These are phyloP conservation scores for Cinnamomum chago DNA, from an alignment of 164 flowering plant species.

Conservation along the genomic window DNA sequence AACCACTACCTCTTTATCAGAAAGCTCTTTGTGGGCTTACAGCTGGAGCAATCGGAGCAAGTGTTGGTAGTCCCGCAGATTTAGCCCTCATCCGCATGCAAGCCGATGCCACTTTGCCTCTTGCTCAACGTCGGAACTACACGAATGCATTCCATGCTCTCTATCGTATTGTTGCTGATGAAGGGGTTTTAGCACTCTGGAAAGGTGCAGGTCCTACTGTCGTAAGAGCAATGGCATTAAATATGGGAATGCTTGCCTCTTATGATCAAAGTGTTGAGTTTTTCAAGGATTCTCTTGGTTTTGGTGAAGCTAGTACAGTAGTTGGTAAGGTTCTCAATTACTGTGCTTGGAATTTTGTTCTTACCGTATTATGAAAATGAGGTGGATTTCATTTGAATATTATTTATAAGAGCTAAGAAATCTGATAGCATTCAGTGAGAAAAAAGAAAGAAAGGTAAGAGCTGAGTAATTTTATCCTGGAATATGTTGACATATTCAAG, in stretches of 20 bases:
- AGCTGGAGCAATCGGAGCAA: constrained; percentile 96
- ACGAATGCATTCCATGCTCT: constrained; percentile 92
- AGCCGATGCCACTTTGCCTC: constrained; percentile 91
- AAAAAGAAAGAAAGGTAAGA: no score
- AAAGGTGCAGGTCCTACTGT: constrained; percentile 98
- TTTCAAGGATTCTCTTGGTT: constrained; percentile 68
- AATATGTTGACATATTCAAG: no score
- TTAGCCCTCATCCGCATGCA: constrained; percentile 96
- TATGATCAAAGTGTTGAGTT: constrained; percentile 93
- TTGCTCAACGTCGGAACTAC: constrained; percentile 79
- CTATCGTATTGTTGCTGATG: constrained; percentile 69
- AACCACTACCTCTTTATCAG: constrained; percentile 91
- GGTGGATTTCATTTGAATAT: no score
- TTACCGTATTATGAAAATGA: no score
- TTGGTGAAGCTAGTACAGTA: constrained; percentile 72
- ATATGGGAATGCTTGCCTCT: constrained; percentile 98
- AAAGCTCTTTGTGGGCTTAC: constrained; percentile 96
- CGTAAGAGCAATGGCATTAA: constrained; percentile 96
- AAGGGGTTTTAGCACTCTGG: constrained; percentile 93
- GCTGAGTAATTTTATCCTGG: no score
- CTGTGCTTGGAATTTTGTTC: background rate
- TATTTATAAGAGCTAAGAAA: no score
- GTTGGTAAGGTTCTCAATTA: constrained; percentile 49
- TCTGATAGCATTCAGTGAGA: no score
- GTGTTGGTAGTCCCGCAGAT: constrained; percentile 94